A percentile compares a stretch with the other conserved stretches of the same genome.
Conservation (phyloP, 192 early-diverging fungal genomes). For the Kappamyces sp. region DNA sequence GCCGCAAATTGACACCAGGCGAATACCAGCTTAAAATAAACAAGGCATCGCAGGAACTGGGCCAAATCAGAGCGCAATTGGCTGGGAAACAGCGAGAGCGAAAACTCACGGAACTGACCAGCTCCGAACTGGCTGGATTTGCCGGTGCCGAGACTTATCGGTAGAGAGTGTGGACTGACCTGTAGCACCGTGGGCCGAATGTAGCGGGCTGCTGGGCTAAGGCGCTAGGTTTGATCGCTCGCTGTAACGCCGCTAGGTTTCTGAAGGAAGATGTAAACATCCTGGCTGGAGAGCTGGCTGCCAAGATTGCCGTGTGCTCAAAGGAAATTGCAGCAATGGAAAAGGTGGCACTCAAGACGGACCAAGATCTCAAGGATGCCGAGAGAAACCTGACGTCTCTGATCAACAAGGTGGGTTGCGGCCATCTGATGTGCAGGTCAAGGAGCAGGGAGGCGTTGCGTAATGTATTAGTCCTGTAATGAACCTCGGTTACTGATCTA, state of each 20-base stretch:
- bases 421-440: too few relatives aligned
- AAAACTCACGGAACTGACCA: constrained; percentile 6
- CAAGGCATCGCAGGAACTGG: neutral
- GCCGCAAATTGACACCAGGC: neutral
- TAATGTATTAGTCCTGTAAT: too few relatives aligned
- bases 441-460: neutral
- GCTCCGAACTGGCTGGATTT: neutral
- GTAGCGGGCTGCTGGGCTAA: neutral
- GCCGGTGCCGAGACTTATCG: too few relatives aligned
- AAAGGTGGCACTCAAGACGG: constrained; percentile 14
- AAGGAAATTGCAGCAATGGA: constrained; percentile 8
- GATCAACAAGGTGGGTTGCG: constrained; percentile 12
- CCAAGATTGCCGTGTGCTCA: neutral
- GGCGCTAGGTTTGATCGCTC: neutral
- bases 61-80: neutral
- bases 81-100: neutral
- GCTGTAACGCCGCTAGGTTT: too few relatives aligned
- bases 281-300: neutral
- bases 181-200: too few relatives aligned
- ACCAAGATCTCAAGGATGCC: constrained; percentile 3
- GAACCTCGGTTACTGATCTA: too few relatives aligned
- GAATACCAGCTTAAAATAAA: constrained; percentile 7
- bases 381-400: constrained; percentile 12
- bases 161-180: too few relatives aligned
- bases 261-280: constrained; percentile 1